Percentiles rank a stretch among this genome's conserved stretches.
Conservation (phyloP, 768 basidiomycete species). For the Mycena latifolia region DNA sequence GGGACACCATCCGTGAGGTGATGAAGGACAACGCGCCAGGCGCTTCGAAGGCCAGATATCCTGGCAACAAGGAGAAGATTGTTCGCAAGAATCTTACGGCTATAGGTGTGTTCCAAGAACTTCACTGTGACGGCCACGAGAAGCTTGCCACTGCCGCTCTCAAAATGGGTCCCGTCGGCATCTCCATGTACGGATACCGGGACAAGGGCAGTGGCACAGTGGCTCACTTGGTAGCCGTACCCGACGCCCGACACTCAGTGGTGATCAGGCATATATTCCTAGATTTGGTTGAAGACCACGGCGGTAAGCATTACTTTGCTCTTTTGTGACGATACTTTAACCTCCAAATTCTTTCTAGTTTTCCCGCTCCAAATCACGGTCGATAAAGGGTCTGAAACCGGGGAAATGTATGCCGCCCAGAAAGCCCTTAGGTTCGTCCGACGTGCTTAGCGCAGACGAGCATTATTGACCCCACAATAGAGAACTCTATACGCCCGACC, state of each 20-base stretch:
- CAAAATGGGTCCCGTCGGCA: conserved; percentile 11
- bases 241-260: neutral
- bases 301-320: neutral
- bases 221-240: neutral
- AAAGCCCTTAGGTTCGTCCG: too few species aligned
- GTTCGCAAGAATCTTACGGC: too few species aligned
- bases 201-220: conserved; percentile 1
- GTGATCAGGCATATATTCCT: conserved; percentile 5
- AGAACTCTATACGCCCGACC: conserved; percentile 31
- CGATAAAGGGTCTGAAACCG: too few species aligned
- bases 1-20: too few species aligned
- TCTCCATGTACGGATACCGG: conserved; percentile 2
- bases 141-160: neutral
- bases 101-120: conserved; percentile 11
- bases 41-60: too few species aligned
- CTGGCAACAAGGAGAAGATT: too few species aligned
- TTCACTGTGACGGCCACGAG: conserved; percentile 20
- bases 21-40: too few species aligned
- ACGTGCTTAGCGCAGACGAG: conserved; percentile 4
- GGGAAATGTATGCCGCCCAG: too few species aligned
- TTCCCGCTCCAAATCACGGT: too few species aligned
- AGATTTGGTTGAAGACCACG: neutral
- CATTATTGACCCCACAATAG: neutral
- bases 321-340: neutral
- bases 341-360: neutral